These are phyloP conservation scores for Brassica napus DNA, from an alignment of 345 rosid species.

Conservation along the genomic window DNA sequence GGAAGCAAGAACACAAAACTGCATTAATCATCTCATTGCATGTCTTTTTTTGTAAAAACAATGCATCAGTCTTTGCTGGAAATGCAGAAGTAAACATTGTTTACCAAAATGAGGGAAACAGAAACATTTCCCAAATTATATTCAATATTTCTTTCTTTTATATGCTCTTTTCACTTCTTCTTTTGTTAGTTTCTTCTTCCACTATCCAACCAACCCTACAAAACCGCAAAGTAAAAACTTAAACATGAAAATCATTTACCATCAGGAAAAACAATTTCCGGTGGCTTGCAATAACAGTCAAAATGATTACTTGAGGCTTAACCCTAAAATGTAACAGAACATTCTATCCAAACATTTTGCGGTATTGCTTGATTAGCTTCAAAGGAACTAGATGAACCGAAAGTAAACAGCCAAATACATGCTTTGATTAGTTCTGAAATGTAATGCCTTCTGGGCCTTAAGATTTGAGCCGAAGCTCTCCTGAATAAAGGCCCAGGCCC, in stretches of 20 bases:
- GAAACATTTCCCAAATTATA: slow-evolving; percentile 14
- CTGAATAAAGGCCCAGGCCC: too few species aligned
- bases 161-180: slow-evolving; percentile 25
- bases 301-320: slow-evolving; percentile 8
- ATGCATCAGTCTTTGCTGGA: slow-evolving; percentile 33
- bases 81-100: slow-evolving; percentile 34
- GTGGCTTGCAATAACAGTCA: not conserved
- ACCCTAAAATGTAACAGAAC: slow-evolving; percentile 25
- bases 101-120: slow-evolving; percentile 32
- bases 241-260: not conserved
- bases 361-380: slow-evolving; percentile 39
- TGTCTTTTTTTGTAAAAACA: slow-evolving; percentile 1
- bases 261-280: not conserved
- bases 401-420: too few species aligned
- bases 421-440: too few species aligned
- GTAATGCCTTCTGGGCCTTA: too few species aligned
- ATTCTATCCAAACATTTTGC: slow-evolving; percentile 67
- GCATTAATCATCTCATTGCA: slow-evolving; percentile 1
- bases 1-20: slow-evolving; percentile 22
- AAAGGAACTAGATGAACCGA: too few species aligned
- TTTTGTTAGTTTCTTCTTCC: slow-evolving; percentile 38
- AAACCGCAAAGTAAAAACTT: not conserved
- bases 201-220: slow-evolving; percentile 41
- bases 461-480: too few species aligned
- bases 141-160: slow-evolving; percentile 10